Conservation (phyloP, 768 basidiomycete genomes). For the Suillus variegatus region DNA sequence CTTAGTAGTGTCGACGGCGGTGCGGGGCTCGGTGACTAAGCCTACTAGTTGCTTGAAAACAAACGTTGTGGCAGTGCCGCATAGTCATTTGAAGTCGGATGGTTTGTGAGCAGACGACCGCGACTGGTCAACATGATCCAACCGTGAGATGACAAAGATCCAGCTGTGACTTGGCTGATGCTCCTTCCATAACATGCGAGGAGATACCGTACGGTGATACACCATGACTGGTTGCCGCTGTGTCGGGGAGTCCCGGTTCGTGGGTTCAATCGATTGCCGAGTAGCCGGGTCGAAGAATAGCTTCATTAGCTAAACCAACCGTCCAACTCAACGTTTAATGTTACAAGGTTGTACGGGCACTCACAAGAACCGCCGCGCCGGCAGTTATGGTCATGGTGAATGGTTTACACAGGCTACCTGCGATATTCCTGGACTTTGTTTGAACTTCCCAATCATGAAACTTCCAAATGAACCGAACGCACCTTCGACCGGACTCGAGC, state of each 20-base stretch:
- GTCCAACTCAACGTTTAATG: background rate
- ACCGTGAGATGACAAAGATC: background rate
- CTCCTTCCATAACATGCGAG: background rate
- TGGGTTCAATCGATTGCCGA: background rate
- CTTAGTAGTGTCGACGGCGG: no score
- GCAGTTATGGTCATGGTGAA: background rate
- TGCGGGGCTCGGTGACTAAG: background rate
- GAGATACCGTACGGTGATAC: background rate
- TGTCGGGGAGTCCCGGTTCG: background rate
- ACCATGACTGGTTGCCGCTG: background rate
- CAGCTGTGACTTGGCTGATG: background rate
- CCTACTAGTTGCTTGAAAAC: background rate
- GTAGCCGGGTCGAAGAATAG: background rate
- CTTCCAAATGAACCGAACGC: background rate
- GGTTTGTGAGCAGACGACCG: background rate
- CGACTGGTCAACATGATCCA: background rate
- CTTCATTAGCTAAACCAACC: background rate
- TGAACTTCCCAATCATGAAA: background rate
- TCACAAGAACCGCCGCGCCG: background rate
- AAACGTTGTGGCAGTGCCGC: background rate
- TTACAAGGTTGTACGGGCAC: background rate
- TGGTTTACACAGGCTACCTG: no score
- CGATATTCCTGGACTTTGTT: background rate
- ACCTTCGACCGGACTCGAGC: background rate
- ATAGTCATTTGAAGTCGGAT: no score